Base-by-base conservation (phyloP, 768 basidiomycete genomes). In the Xerocomus spinulosus region DNA sequence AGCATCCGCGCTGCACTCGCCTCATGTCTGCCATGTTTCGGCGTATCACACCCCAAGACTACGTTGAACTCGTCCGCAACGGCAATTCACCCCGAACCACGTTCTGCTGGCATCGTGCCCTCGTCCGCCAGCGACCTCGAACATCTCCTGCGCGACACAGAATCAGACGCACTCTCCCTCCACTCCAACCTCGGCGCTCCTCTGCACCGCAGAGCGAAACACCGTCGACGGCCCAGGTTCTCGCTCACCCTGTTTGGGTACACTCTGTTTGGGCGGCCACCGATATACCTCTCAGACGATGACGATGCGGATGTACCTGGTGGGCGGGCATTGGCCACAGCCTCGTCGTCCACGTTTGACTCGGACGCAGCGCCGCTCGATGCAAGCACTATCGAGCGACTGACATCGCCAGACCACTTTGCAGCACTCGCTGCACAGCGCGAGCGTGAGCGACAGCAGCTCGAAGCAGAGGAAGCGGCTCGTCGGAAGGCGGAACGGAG, bases 281-380 rank as follows among this genome's bases (percentile, higher is more conserved):
- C 80, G 0, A 79, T 87, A 42, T 76, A 79, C 36, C 73, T 85
- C n/a, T 71, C 77, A 0, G 79, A 78, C n/a, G 73, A 74, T 15
- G 73, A 74, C 13, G 82, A 82, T 9, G 74, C 71, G 4, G 66
- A 61, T 12, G 40, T 53, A 2, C 33, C 33, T 8, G 33, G 44
- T 39, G 42, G 51, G 54, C 64, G 28, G 58, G 57, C 39, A 25
- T 55, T 64, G 53, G 23, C 44, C 28, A 65, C 58, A 2, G 25
- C 51, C 9, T 68, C 67, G 18, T 64, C 72, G 3, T 66, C 70
- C 5, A 82, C 82, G 5, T 74, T 85, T 35, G 86, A 87, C 63
- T 80, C 82, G 0, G 86, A 87, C 51, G 85, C 86, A 3, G 78
- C 84, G 5, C 79, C 79, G 1, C 68, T 88, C 13, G 82, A 83